Base-by-base conservation (phyloP, 1,139 yeast species). In the Saccharomycopsis phalli region DNA sequence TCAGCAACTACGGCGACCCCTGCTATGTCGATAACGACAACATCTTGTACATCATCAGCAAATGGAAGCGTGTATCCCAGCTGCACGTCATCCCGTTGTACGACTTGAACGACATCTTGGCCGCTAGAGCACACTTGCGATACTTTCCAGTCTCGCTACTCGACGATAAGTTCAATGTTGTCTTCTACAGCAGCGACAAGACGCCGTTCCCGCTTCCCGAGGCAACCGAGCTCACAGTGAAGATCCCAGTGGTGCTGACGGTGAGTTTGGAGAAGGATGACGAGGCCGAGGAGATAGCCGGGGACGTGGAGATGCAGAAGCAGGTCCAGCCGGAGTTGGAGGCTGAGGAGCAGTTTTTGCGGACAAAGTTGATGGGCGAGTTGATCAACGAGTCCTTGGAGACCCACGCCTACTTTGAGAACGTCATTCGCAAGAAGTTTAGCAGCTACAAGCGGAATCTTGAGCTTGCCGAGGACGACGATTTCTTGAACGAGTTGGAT, bases 141-240 rank as follows among this genome's bases (percentile, higher is more conserved):
- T 80, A 83, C 50, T 87, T 97, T 96, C 97, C 97, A 10, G 65
- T 91, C 39, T 95, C 95, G 2, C 65, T 87, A 34, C 68, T 71
- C 46, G 72, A 69, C 40, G 81, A 81, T 49, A 74, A 76, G 46
- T 69, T 51, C 74, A 74, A 49, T 83, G 94, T 59, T 71, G 84
- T 45, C 68, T 84, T 19, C 69, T 86, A 47, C 36, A 38, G 22
- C 10, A 16, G 8, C 3, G 27, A 20, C 17, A n/a, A 18, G 7
- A 8, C 10, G 4, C 72, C 74, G 7, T 71, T 87, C 53, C 97
- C 97, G 8, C 61, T 91, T 45, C 84, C 95, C 0, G 67, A 86
- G 45, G 91, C 95, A 1, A 70, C 87, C 16, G 95, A 84, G 54
- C 59, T 88, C 48, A 81, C 76, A 22, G 63, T 87, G 32, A 66